phyloP scores from a whole-genome alignment of 768 basidiomycete species.

The Leucocoprinus birnbaumii region DNA sequence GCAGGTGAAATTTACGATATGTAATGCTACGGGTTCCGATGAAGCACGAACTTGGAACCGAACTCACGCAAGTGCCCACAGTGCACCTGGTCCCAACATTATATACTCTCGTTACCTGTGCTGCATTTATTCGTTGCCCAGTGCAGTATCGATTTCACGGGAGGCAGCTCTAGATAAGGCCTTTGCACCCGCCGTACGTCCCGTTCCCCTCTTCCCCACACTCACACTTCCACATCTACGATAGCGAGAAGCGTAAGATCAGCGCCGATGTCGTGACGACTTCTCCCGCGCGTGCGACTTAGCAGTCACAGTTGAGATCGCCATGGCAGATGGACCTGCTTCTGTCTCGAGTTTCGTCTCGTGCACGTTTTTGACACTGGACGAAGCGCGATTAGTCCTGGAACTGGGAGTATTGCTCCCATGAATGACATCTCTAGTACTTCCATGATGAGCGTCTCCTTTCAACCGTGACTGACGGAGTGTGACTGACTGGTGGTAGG shows the following conservation, averaged over 20 bases:
- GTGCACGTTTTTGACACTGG: conserved; percentile 35
- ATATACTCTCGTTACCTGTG: conserved; percentile 17
- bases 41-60: no score
- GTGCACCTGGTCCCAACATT: no score
- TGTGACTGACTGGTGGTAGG: conserved; percentile 1
- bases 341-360: conserved; percentile 34
- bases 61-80: no score
- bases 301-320: conserved; percentile 30
- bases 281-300: conserved; percentile 29
- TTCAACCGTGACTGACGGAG: background rate
- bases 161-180: conserved; percentile 29
- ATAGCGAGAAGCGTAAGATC: conserved; percentile 20
- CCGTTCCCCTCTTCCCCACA: background rate
- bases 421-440: conserved; percentile 23
- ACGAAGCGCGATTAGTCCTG: conserved; percentile 20
- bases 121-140: conserved; percentile 20
- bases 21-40: no score
- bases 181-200: conserved; percentile 21
- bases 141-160: conserved; percentile 30
- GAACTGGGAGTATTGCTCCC: conserved; percentile 23
- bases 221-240: background rate
- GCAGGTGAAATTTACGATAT: no score
- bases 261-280: conserved; percentile 22
- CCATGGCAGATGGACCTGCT: conserved; percentile 26
- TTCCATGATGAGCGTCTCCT: conserved; percentile 19